phyloP scores from a whole-genome alignment of 139 green algal genomes.

The Limnomonas spitsbergensis region DNA sequence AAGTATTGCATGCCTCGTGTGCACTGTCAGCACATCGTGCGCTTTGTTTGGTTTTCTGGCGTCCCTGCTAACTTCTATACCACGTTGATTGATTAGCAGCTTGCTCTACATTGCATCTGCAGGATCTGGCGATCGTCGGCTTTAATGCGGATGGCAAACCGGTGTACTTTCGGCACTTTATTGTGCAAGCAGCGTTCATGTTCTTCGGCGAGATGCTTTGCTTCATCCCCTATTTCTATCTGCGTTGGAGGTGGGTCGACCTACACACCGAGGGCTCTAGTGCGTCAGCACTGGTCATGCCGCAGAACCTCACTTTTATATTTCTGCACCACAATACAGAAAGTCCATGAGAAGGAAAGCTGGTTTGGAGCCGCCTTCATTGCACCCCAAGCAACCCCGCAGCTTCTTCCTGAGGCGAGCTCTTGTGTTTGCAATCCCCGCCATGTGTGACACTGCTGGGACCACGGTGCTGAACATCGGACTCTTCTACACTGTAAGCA shows the following conservation, averaged over 20 bases:
- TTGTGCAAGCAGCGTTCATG: slow-evolving; percentile 74
- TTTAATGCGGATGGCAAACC: slow-evolving; percentile 34
- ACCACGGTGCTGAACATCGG: slow-evolving; percentile 83
- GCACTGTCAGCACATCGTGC: no score
- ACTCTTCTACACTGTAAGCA: slow-evolving; percentile 73
- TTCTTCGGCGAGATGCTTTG: slow-evolving; percentile 77
- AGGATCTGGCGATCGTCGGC: slow-evolving; percentile 67
- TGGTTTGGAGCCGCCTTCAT: slow-evolving; percentile 11
- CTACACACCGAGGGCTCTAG: slow-evolving; percentile 9
- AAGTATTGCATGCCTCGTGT: not conserved
- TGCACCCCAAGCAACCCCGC: slow-evolving; percentile 12
- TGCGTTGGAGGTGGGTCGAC: slow-evolving; percentile 38
- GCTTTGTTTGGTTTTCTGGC: not conserved
- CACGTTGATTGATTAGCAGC: no score
- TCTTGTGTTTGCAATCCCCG: slow-evolving; percentile 67
- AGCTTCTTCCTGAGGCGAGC: slow-evolving; percentile 36
- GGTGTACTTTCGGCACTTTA: slow-evolving; percentile 70
- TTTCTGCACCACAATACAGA: not conserved
- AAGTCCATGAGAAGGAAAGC: not conserved
- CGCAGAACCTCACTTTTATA: not conserved
- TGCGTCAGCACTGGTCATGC: not conserved
- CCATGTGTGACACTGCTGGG: slow-evolving; percentile 71
- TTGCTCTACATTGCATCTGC: no score
- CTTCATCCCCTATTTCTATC: slow-evolving; percentile 66
- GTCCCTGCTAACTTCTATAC: not conserved